These are phyloP conservation scores for Conticribra weissflogii DNA, from an alignment of 108 stramenopile species.

Conservation along the genomic window DNA sequence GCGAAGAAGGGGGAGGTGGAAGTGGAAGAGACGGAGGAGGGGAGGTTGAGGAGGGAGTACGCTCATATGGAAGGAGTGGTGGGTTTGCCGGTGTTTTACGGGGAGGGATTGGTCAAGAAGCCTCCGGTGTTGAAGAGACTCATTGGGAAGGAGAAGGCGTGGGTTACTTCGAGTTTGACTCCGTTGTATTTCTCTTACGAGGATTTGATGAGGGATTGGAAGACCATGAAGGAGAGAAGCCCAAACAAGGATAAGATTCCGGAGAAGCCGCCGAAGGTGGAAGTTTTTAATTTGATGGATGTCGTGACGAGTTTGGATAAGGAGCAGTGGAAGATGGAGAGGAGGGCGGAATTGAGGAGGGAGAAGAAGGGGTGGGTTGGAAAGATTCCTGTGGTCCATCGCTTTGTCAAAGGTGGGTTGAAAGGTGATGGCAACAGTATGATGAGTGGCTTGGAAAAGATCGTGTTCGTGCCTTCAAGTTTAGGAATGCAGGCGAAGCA, in stretches of 20 bases:
- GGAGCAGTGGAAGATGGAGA: constrained; percentile 50
- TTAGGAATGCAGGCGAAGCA: constrained; percentile 69
- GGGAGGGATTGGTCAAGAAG: constrained; percentile 58
- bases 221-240: constrained; percentile 46
- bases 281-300: constrained; percentile 86
- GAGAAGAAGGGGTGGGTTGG: constrained; percentile 40
- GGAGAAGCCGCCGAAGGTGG: constrained; percentile 56
- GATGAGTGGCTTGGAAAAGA: constrained; percentile 45
- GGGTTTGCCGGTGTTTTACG: constrained; percentile 83
- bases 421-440: no score
- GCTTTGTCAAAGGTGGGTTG: constrained; percentile 17
- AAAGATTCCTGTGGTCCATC: constrained; percentile 39
- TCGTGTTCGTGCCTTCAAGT: constrained; percentile 76
- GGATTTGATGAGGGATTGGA: constrained; percentile 79
- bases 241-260: constrained; percentile 51
- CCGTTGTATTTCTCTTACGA: constrained; percentile 87
- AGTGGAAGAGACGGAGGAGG: constrained; percentile 27
- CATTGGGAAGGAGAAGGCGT: constrained; percentile 47
- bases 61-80: constrained; percentile 80
- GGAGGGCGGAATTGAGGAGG: constrained; percentile 30
- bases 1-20: constrained; percentile 48
- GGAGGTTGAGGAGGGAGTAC: constrained; percentile 44
- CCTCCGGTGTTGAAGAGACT: constrained; percentile 42
- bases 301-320: constrained; percentile 78
- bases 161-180: constrained; percentile 46